phyloP scores from a whole-genome alignment of 495 filamentous ascomycete species.

The Tuber indicum region DNA sequence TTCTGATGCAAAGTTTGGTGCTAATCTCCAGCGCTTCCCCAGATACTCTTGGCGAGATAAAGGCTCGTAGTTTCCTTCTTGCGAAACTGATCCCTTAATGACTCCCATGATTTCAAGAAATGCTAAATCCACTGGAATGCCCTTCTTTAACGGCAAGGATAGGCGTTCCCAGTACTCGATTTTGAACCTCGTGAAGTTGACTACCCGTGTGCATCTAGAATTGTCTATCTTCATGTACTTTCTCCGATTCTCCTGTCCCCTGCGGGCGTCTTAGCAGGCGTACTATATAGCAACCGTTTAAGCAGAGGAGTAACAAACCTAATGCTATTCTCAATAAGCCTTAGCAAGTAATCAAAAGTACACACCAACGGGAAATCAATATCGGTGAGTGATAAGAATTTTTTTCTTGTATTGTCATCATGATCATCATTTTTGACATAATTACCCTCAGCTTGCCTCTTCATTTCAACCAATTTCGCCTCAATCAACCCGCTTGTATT shows the following conservation, averaged over 20 bases:
- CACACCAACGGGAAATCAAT: constrained; percentile 45
- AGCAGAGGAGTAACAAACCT: constrained; percentile 12
- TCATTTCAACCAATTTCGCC: constrained; percentile 7
- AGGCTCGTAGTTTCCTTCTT: constrained; percentile 26
- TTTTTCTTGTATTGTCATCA: constrained; percentile 14
- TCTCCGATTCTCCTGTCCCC: not conserved
- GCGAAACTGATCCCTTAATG: constrained; percentile 44
- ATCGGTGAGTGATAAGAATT: constrained; percentile 26
- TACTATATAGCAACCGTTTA: not conserved
- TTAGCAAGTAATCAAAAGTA: constrained; percentile 45
- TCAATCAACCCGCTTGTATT: constrained; percentile 43
- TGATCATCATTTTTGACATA: not conserved
- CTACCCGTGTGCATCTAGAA: constrained; percentile 1
- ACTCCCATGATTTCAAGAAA: constrained; percentile 49
- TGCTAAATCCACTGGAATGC: constrained; percentile 31
- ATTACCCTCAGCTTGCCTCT: not conserved
- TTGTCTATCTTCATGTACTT: not conserved
- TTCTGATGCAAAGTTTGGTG: constrained; percentile 38
- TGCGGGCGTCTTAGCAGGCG: not conserved
- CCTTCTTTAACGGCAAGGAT: constrained; percentile 11
- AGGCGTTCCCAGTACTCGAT: constrained; percentile 45
- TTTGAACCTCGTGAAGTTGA: constrained; percentile 44
- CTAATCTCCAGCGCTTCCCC: constrained; percentile 21
- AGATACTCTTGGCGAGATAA: constrained; percentile 42
- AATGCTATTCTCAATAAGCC: constrained; percentile 42